Conservation (phyloP, 139 green algal species). For the Zygnema circumcarinatum region DNA sequence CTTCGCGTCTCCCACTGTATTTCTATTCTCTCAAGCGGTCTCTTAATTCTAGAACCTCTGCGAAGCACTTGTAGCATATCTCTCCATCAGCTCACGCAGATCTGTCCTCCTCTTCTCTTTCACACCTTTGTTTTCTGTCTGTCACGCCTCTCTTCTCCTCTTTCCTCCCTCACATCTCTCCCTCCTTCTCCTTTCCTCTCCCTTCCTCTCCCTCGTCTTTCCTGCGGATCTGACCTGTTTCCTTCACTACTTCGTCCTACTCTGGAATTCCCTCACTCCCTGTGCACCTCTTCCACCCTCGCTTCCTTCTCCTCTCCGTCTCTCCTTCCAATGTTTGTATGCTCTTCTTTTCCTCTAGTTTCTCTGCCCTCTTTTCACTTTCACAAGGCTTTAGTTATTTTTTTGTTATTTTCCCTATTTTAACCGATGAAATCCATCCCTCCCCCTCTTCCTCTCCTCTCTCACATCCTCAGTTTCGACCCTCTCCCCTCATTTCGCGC, state of each 20-base stretch:
- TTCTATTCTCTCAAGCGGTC: not conserved
- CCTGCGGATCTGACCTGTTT: too few species aligned
- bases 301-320: not conserved
- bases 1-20: not conserved
- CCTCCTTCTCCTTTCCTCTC: not conserved
- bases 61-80: too few species aligned
- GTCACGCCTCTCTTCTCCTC: not conserved
- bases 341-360: too few species aligned
- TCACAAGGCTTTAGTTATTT: not conserved
- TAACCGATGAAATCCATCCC: not conserved
- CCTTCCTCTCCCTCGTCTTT: not conserved
- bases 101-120: too few species aligned
- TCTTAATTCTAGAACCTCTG: too few species aligned
- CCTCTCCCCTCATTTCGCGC: not conserved
- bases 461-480: not conserved
- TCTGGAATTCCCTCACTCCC: too few species aligned
- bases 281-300: not conserved
- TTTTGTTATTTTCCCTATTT: not conserved
- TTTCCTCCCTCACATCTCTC: too few species aligned
- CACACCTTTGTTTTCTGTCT: too few species aligned
- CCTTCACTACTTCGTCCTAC: too few species aligned
- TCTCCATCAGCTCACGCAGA: too few species aligned
- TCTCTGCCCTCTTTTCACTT: not conserved
- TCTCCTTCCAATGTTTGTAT: too few species aligned
- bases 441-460: not conserved